A percentile compares a stretch with the other conserved stretches of the same genome.
phyloP scores from a whole-genome alignment of 257 asterid species.

The Solanum rostratum region DNA sequence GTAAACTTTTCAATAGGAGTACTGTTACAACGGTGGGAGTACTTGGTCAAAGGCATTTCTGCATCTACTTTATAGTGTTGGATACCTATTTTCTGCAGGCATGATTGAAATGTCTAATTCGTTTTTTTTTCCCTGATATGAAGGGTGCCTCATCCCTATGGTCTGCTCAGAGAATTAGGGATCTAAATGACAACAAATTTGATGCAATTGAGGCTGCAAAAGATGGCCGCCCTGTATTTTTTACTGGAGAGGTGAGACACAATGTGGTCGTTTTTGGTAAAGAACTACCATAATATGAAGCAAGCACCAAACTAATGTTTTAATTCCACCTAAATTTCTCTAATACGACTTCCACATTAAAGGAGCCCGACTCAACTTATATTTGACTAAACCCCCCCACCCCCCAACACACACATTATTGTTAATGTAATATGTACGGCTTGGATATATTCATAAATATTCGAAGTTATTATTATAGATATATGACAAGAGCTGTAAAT shows the following conservation, averaged over 20 bases:
- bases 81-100: neutral
- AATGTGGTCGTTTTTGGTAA: neutral
- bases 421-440: neutral
- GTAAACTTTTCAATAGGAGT: constrained; percentile 20
- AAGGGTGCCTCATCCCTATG: constrained; percentile 85
- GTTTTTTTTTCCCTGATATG: constrained; percentile 7
- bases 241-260: constrained; percentile 80
- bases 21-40: neutral
- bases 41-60: neutral
- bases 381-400: neutral
- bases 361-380: neutral
- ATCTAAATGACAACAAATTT: constrained; percentile 46
- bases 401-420: neutral
- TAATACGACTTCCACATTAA: neutral
- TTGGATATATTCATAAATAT: neutral
- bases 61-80: neutral
- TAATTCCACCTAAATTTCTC: neutral
- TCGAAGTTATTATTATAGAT: neutral
- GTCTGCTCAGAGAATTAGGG: constrained; percentile 78
- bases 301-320: neutral
- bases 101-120: constrained; percentile 5
- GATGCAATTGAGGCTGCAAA: constrained; percentile 69
- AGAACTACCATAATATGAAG: neutral
- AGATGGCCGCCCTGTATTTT: constrained; percentile 62
- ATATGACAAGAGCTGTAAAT: neutral